A percentile compares a stretch with the other conserved stretches of the same genome.
Evolutionary conservation across 1,139 yeast species (phyloP).

Genomic region (Lodderomyces theae): DNA sequence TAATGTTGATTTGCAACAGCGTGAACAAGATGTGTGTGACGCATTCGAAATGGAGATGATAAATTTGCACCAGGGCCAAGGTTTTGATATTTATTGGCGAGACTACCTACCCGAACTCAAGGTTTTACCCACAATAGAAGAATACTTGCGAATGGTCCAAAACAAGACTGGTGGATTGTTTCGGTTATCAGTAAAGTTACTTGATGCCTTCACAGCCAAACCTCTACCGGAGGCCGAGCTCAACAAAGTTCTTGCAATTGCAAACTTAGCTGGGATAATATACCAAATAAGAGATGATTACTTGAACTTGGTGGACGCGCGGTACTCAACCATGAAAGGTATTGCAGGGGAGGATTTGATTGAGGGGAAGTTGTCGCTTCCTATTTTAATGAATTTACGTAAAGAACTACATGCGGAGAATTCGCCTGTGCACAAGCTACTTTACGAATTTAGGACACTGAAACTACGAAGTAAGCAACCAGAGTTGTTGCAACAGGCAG

Average conservation of each 20-base stretch:
- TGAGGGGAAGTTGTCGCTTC: conserved; percentile 87
- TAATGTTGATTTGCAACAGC: no score
- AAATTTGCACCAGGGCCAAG: conserved; percentile 85
- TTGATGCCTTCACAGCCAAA: conserved; percentile 36
- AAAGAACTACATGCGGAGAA: background rate
- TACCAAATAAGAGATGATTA: conserved; percentile 86
- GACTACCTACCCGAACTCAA: conserved; percentile 38
- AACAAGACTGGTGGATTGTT: conserved; percentile 89
- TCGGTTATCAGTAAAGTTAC: conserved; percentile 64
- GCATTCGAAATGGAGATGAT: conserved; percentile 50
- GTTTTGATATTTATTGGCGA: conserved; percentile 85
- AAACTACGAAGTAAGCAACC: conserved; percentile 19
- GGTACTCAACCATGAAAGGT: conserved; percentile 67
- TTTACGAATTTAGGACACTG: conserved; percentile 18
- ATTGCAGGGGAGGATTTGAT: conserved; percentile 75
- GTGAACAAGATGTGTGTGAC: conserved; percentile 29
- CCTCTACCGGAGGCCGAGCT: conserved; percentile 8
- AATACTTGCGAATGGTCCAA: conserved; percentile 77
- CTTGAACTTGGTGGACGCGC: conserved; percentile 55
- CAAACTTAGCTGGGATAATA: conserved; percentile 76
- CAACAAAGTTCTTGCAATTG: conserved; percentile 48
- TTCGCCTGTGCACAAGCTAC: conserved; percentile 26
- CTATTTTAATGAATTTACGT: conserved; percentile 59
- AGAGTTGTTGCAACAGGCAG: conserved; percentile 16
- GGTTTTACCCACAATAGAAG: conserved; percentile 60